phyloP scores from a whole-genome alignment of 2,329 filamentous ascomycete species.

The Chalara sp. region DNA sequence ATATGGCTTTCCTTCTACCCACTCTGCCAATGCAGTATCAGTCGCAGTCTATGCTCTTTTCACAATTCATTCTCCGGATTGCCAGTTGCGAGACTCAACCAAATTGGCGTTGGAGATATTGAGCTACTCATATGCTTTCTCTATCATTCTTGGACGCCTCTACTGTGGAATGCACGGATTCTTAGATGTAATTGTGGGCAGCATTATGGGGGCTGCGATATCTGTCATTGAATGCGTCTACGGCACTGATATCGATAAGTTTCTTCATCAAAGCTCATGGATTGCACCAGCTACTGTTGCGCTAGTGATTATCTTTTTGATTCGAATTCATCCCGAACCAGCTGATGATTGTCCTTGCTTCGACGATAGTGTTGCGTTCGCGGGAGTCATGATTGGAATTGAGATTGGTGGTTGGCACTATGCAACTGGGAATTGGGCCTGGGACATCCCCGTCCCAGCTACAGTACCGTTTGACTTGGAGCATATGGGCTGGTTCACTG shows the following conservation, averaged over 20 bases:
- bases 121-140: slow-evolving; percentile 78
- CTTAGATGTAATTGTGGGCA: slow-evolving; percentile 80
- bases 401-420: slow-evolving; percentile 83
- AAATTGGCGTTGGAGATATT: slow-evolving; percentile 58
- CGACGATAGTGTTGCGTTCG: slow-evolving; percentile 91
- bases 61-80: slow-evolving; percentile 59
- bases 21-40: slow-evolving; percentile 94
- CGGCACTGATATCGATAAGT: slow-evolving; percentile 59
- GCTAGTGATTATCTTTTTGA: slow-evolving; percentile 63
- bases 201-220: slow-evolving; percentile 63
- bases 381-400: slow-evolving; percentile 80
- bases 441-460: slow-evolving; percentile 45
- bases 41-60: slow-evolving; percentile 81
- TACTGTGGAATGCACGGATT: slow-evolving; percentile 99
- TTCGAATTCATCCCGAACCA: slow-evolving; percentile 89
- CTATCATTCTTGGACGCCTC: slow-evolving; percentile 83
- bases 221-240: slow-evolving; percentile 54
- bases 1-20: slow-evolving; percentile 95
- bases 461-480: slow-evolving; percentile 58
- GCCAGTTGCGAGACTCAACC: slow-evolving; percentile 50
- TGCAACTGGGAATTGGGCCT: slow-evolving; percentile 34
- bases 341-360: slow-evolving; percentile 97
- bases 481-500: slow-evolving; percentile 58
- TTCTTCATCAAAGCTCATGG: slow-evolving; percentile 59
- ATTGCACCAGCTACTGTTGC: slow-evolving; percentile 57